These are phyloP conservation scores for Lithospermum erythrorhizon DNA, from an alignment of 257 asterid genomes.

Conservation along the genomic window DNA sequence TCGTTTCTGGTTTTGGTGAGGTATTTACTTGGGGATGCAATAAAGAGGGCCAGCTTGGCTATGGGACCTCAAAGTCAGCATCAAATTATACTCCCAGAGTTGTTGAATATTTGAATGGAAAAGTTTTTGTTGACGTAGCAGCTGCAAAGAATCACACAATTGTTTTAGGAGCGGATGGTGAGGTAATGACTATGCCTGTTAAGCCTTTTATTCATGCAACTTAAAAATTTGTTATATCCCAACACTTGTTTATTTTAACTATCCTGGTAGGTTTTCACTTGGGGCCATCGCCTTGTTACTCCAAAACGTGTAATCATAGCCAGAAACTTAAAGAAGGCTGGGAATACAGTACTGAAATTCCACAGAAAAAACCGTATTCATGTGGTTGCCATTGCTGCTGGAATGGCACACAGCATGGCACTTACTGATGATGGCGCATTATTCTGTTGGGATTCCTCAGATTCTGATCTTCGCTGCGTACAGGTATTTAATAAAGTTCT, in stretches of 20 bases:
- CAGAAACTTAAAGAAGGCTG: constrained; percentile 51
- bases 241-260: neutral
- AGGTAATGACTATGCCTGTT: constrained; percentile 35
- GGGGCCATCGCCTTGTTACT: constrained; percentile 97
- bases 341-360: constrained; percentile 58
- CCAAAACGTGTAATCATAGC: constrained; percentile 76
- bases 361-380: constrained; percentile 76
- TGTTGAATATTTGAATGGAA: constrained; percentile 90
- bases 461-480: constrained; percentile 60
- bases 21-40: constrained; percentile 98
- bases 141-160: constrained; percentile 92
- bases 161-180: constrained; percentile 91
- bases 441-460: constrained; percentile 83
- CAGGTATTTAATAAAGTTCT: constrained; percentile 46
- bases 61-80: constrained; percentile 95
- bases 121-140: constrained; percentile 55
- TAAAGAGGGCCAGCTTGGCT: constrained; percentile 98
- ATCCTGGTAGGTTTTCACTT: constrained; percentile 76
- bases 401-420: constrained; percentile 71
- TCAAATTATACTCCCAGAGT: constrained; percentile 87
- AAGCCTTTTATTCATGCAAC: constrained; percentile 1
- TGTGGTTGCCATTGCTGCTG: constrained; percentile 81
- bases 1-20: constrained; percentile 83
- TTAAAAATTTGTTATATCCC: neutral
- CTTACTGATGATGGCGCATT: constrained; percentile 90